Evolutionary conservation across 345 rosid species (phyloP).

Genomic region (Gossypium bickii): DNA sequence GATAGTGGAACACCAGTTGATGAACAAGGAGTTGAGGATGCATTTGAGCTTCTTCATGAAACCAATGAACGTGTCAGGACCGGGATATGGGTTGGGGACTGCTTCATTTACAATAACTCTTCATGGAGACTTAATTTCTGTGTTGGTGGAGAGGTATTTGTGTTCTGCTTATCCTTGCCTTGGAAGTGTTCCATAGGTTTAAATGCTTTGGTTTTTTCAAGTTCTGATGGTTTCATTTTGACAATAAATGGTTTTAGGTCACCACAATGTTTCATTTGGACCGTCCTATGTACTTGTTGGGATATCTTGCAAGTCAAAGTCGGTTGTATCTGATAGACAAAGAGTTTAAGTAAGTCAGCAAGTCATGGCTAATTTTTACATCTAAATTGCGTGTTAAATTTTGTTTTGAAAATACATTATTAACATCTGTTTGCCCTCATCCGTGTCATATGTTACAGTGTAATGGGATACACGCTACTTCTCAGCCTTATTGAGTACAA

Average conservation of each 20-base stretch:
- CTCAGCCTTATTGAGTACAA: constrained; percentile 92
- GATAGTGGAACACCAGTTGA: constrained; percentile 87
- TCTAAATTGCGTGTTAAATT: not conserved
- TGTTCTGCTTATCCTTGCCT: constrained; percentile 11
- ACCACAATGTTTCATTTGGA: constrained; percentile 99
- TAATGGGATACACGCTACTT: constrained; percentile 78
- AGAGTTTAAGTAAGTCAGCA: constrained; percentile 81
- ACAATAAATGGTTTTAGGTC: constrained; percentile 43
- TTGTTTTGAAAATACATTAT: not conserved
- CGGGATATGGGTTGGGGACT: constrained; percentile 99
- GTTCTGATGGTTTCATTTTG: not conserved
- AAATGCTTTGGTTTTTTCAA: not conserved
- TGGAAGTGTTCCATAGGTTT: not conserved
- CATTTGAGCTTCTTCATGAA: constrained; percentile 98
- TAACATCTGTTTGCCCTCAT: constrained; percentile 14
- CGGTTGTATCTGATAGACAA: constrained; percentile 96
- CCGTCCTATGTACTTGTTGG: constrained; percentile 98
- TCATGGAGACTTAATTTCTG: constrained; percentile 98
- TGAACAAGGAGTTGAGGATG: constrained; percentile 98
- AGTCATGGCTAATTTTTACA: not conserved
- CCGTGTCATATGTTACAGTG: constrained; percentile 33
- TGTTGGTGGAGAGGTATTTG: constrained; percentile 97
- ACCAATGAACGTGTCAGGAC: constrained; percentile 97
- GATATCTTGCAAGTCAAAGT: constrained; percentile 95
- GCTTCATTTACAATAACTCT: constrained; percentile 96